Evolutionary conservation across 768 basidiomycete genomes (phyloP).

Genomic region (Agaricus blazei): DNA sequence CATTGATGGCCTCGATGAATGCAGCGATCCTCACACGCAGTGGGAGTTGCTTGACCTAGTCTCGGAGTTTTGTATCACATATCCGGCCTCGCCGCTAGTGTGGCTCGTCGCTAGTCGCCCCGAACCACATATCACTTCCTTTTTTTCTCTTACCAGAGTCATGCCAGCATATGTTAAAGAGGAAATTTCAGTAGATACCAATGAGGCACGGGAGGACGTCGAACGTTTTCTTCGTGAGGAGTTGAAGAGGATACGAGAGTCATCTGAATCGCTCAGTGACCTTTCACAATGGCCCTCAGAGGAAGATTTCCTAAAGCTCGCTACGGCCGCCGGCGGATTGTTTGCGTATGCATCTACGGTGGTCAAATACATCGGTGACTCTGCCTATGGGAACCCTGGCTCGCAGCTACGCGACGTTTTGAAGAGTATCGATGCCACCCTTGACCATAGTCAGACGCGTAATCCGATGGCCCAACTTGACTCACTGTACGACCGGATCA

Average conservation of each 20-base stretch:
- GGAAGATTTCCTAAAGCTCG: conserved; percentile 10
- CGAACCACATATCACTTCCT: conserved; percentile 19
- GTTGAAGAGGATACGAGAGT: conserved; percentile 5
- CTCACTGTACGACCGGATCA: too few relatives aligned
- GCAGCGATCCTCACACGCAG: conserved; percentile 12
- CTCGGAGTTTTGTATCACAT: background rate
- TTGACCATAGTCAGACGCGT: too few relatives aligned
- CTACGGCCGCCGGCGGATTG: conserved; percentile 16
- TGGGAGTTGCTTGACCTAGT: conserved; percentile 13
- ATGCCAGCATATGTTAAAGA: background rate
- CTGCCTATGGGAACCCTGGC: background rate
- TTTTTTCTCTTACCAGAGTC: background rate
- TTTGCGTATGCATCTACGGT: conserved; percentile 21
- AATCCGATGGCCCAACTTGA: too few relatives aligned
- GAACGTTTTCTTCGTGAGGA: conserved; percentile 11
- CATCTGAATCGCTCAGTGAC: background rate
- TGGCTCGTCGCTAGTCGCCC: conserved; percentile 24
- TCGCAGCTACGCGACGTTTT: conserved; percentile 5
- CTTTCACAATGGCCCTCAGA: conserved; percentile 17
- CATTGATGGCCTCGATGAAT: conserved; percentile 24
- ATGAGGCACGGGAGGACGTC: conserved; percentile 15
- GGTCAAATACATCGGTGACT: conserved; percentile 16
- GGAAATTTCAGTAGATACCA: conserved; percentile 5
- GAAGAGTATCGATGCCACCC: background rate
- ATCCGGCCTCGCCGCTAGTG: conserved; percentile 11